Base-by-base conservation (phyloP, 2,329 filamentous ascomycete species). In the Zalaria obscura region DNA sequence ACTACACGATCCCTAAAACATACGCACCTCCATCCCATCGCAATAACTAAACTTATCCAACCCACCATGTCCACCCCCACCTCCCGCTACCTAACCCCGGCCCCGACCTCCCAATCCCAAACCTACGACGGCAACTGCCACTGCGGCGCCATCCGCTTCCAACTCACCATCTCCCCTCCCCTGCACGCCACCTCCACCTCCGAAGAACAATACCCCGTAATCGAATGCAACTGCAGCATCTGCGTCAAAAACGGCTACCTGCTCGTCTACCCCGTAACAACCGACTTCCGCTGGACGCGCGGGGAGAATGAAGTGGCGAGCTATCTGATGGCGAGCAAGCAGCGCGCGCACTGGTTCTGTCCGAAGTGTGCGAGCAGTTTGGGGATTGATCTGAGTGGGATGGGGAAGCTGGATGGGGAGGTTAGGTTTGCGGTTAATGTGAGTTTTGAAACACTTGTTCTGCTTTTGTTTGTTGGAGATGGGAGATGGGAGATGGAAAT, bases 41-140 rank as follows among this genome's bases (percentile, higher is more conserved):
- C n/a, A n/a, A n/a, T n/a, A n/a, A n/a, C n/a, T n/a, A n/a, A n/a
- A n/a, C n/a, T n/a, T n/a, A n/a, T n/a, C n/a, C n/a, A 32, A 32
- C 29, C 29, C 29, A 32, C 29, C 7, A 32, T 32, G 29, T 32
- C 29, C 29, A 32, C 7, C 7, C 29, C 29, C 29, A 7, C 29
- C n/a, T 32, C 29, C 29, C 29, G n/a, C 29, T n/a, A 32, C 29
- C 29, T 7, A 32, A 32, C 29, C 7, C 29, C 31, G 36, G 42
- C 35, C 49, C 37, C 35, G 44, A 38, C 18, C 18, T 18, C 18
- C 18, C 18, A 18, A 18, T 18, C 18, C 18, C 18, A 18, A 4
- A 48, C 43, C 9, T 55, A 54, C 41, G 27, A 42, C 25, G 45
- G 54, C 5, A 48, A 54, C 46, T 56, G 54, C 47, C 54, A 56